These are phyloP conservation scores for Rhodofomes roseus DNA, from an alignment of 1,284 basidiomycete species.

Conservation along the genomic window DNA sequence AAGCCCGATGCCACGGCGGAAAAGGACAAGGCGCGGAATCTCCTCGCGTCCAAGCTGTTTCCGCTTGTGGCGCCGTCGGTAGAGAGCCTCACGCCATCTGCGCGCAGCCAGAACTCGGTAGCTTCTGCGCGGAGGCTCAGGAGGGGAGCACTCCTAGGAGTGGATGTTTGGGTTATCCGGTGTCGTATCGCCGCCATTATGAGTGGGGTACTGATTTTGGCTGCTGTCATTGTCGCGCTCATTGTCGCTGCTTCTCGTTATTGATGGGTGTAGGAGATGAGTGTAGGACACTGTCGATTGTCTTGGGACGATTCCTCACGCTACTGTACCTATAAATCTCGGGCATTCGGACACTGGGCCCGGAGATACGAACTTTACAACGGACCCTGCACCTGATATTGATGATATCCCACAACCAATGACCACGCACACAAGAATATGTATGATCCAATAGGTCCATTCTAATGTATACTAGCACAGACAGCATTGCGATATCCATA, in stretches of 20 bases:
- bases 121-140: slow-evolving; percentile 15
- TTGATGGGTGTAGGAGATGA: neutral
- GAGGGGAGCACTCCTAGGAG: slow-evolving; percentile 9
- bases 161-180: slow-evolving; percentile 42
- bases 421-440: neutral
- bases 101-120: slow-evolving; percentile 12
- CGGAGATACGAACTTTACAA: neutral
- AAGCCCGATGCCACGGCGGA: neutral
- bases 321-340: neutral
- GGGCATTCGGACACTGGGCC: neutral
- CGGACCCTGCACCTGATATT: neutral
- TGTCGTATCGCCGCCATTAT: slow-evolving; percentile 43
- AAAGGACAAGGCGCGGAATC: neutral
- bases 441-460: slow-evolving; percentile 1
- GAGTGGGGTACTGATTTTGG: slow-evolving; percentile 36
- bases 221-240: slow-evolving; percentile 36
- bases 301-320: too few species aligned
- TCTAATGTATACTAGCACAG: slow-evolving; percentile 6
- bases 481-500: slow-evolving; percentile 11
- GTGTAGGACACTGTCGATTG: neutral
- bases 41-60: slow-evolving; percentile 13
- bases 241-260: slow-evolving; percentile 26
- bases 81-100: slow-evolving; percentile 21
- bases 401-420: neutral
- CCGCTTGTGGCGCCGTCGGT: slow-evolving; percentile 22